Evolutionary conservation across 202 grass and related monocot genomes (phyloP).

Genomic region (Digitaria exilis): DNA sequence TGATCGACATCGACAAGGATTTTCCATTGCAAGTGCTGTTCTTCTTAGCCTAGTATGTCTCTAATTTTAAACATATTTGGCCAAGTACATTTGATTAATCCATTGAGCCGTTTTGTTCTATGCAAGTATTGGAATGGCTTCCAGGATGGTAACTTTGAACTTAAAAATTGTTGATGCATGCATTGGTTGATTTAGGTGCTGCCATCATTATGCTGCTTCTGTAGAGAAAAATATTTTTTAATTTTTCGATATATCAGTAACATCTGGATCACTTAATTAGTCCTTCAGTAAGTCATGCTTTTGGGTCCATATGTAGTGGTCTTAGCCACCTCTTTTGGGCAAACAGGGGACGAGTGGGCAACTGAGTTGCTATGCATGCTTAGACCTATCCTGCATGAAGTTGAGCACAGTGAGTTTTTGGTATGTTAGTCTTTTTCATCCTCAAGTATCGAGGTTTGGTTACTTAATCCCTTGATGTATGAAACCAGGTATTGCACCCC

Average conservation of each 20-base stretch:
- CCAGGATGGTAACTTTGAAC: slow-evolving; percentile 12
- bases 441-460: background rate
- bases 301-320: slow-evolving; percentile 6
- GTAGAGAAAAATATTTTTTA: background rate
- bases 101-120: slow-evolving; percentile 36
- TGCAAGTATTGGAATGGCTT: background rate
- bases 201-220: background rate
- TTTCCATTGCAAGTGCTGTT: slow-evolving; percentile 85
- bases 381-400: slow-evolving; percentile 10
- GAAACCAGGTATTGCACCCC: background rate
- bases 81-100: slow-evolving; percentile 33
- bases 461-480: background rate
- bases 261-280: slow-evolving; percentile 3
- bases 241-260: background rate
- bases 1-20: slow-evolving; percentile 69
- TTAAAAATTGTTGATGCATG: background rate
- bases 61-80: slow-evolving; percentile 27
- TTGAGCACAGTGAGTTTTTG: background rate
- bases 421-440: background rate
- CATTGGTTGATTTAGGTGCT: slow-evolving; percentile 1
- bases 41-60: slow-evolving; percentile 84
- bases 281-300: background rate
- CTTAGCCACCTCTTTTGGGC: background rate
- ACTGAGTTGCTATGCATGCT: slow-evolving; percentile 7
- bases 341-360: background rate